Evolutionary conservation across 345 rosid species (phyloP).

Genomic region (thale cress (Arabidopsis thaliana)): DNA sequence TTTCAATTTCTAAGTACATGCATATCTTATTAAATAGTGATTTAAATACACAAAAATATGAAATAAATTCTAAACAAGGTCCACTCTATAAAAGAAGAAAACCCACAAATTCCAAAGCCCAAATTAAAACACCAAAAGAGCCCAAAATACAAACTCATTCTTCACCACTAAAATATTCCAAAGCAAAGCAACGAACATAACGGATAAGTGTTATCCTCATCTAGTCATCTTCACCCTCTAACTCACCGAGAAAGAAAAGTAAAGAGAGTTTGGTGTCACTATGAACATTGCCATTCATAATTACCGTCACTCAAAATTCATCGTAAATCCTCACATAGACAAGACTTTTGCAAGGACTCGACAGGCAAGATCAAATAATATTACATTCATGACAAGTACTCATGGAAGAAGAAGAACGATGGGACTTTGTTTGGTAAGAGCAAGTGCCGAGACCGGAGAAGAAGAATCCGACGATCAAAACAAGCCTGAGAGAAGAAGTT

Average conservation of each 20-base stretch:
- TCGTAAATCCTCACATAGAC: conserved; percentile 22
- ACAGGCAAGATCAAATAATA: conserved; percentile 19
- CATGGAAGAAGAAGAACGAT: conserved; percentile 31
- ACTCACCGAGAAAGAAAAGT: conserved; percentile 22
- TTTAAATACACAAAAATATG: too few relatives aligned
- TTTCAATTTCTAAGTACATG: too few relatives aligned
- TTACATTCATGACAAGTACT: conserved; percentile 24
- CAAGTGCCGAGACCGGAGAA: conserved; percentile 39
- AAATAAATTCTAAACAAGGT: not conserved
- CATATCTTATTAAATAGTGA: too few relatives aligned
- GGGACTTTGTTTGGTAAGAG: conserved; percentile 40
- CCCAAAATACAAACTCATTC: conserved; percentile 27
- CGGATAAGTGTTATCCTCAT: conserved; percentile 46
- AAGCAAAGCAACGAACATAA: conserved; percentile 27
- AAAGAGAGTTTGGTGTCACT: conserved; percentile 15
- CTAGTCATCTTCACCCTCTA: conserved; percentile 29
- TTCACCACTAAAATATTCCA: conserved; percentile 35
- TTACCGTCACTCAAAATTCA: conserved; percentile 23
- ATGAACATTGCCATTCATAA: conserved; percentile 35
- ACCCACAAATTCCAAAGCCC: not conserved
- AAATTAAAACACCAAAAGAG: not conserved
- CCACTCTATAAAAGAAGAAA: conserved; percentile 3
- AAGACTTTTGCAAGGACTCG: not conserved
- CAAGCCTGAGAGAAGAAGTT: conserved; percentile 52
- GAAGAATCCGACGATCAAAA: conserved; percentile 50